Percentiles rank a stretch among this genome's conserved stretches.
phyloP scores from a whole-genome alignment of 2,329 filamentous ascomycete species.

The Pyricularia grisea region DNA sequence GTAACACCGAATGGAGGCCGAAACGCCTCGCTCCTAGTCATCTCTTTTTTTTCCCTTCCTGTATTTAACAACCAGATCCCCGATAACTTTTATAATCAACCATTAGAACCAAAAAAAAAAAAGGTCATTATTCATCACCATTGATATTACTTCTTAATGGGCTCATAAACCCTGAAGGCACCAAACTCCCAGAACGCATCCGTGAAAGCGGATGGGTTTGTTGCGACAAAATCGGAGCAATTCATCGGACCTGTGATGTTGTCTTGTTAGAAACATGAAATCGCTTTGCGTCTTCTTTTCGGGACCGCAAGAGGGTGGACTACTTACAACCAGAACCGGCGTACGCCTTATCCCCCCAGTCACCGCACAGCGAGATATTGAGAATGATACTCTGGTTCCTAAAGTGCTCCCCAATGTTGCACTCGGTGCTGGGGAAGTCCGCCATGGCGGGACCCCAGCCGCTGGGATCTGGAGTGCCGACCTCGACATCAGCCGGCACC shows the following conservation, averaged over 20 bases:
- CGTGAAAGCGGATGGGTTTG: conserved; percentile 43
- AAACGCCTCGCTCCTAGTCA: not conserved
- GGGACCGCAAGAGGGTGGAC: not conserved
- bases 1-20: not conserved
- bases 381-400: conserved; percentile 56
- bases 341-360: conserved; percentile 39
- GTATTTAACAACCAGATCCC: too few species aligned
- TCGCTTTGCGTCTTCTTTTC: not conserved
- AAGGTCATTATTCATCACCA: not conserved
- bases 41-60: not conserved
- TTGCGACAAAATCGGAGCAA: conserved; percentile 48
- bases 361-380: conserved; percentile 57
- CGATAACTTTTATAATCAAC: not conserved
- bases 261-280: not conserved
- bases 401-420: conserved; percentile 50
- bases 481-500: conserved; percentile 42
- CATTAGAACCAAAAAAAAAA: not conserved
- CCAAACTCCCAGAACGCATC: conserved; percentile 59
- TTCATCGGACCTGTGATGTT: conserved; percentile 28
- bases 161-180: conserved; percentile 47
- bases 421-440: conserved; percentile 56
- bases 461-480: conserved; percentile 44
- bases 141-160: conserved; percentile 13
- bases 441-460: conserved; percentile 53
- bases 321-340: conserved; percentile 32